A percentile compares a stretch with the other conserved stretches of the same genome.
These are phyloP conservation scores for Mortierella hygrophila DNA, from an alignment of 192 early-diverging fungal genomes.

Conservation along the genomic window DNA sequence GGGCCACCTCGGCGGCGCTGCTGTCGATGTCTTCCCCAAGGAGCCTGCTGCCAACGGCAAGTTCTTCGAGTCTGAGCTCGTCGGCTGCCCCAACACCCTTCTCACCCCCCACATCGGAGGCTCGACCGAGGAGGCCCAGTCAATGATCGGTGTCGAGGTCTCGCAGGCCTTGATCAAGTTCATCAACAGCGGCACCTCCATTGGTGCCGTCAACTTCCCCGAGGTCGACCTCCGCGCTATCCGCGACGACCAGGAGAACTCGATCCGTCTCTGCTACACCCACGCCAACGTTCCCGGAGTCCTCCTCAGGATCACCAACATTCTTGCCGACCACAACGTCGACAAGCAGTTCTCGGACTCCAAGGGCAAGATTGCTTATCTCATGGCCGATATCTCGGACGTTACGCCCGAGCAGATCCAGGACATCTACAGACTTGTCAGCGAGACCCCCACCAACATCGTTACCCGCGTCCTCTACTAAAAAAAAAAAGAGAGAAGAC, in stretches of 20 bases:
- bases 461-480: slow-evolving; percentile 84
- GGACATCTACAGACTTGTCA: slow-evolving; percentile 74
- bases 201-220: slow-evolving; percentile 97
- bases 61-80: slow-evolving; percentile 72
- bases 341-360: slow-evolving; percentile 99
- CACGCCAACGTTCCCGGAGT: slow-evolving; percentile 74
- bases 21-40: slow-evolving; percentile 96
- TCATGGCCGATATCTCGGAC: slow-evolving; percentile 96
- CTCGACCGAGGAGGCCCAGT: slow-evolving; percentile 98
- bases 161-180: slow-evolving; percentile 86
- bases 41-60: slow-evolving; percentile 94
- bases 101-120: slow-evolving; percentile 99
- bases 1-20: slow-evolving; percentile 92
- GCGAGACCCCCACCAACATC: slow-evolving; percentile 78
- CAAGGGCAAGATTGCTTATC: slow-evolving; percentile 92
- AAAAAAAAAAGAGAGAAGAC: neutral
- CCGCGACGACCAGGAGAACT: slow-evolving; percentile 68
- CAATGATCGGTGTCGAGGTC: slow-evolving; percentile 97
- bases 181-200: slow-evolving; percentile 90
- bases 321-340: slow-evolving; percentile 95
- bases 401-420: slow-evolving; percentile 77
- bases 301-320: slow-evolving; percentile 85
- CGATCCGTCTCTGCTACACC: slow-evolving; percentile 91
- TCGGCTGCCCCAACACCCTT: slow-evolving; percentile 93
- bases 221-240: slow-evolving; percentile 93